These are phyloP conservation scores for Peniophora sp. DNA, from an alignment of 1,284 basidiomycete species.

Conservation along the genomic window DNA sequence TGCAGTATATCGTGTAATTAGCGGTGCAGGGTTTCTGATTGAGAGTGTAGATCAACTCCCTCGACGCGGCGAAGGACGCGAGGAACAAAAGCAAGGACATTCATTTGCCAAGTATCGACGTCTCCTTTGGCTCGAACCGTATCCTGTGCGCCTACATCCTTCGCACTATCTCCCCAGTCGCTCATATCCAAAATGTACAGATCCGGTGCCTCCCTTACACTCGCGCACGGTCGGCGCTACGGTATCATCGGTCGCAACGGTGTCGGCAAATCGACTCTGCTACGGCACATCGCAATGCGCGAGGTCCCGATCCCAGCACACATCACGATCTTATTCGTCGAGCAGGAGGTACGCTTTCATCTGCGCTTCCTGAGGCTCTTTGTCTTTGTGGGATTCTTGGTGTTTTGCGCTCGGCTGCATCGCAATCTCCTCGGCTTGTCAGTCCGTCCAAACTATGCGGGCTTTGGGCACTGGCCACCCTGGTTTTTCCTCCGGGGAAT, in stretches of 20 bases:
- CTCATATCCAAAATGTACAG: conserved; percentile 23
- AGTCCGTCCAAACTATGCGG: too few relatives aligned
- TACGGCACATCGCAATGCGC: conserved; percentile 92
- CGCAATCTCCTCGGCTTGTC: too few relatives aligned
- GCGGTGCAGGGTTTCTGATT: neutral
- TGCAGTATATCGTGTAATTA: neutral
- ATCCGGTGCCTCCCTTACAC: conserved; percentile 78
- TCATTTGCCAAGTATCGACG: conserved; percentile 92
- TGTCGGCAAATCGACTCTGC: conserved; percentile 97
- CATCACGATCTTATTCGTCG: conserved; percentile 96
- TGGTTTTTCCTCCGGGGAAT: too few relatives aligned
- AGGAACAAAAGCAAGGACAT: conserved; percentile 98
- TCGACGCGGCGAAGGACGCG: conserved; percentile 71
- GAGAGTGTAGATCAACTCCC: conserved; percentile 77
- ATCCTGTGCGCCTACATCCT: conserved; percentile 63
- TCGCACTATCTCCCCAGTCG: neutral
- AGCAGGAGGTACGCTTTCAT: conserved; percentile 86
- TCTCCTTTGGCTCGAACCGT: conserved; percentile 89
- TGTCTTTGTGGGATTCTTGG: too few relatives aligned
- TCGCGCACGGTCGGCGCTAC: conserved; percentile 85
- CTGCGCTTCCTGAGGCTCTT: conserved; percentile 2
- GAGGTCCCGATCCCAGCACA: conserved; percentile 91
- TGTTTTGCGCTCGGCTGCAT: too few relatives aligned
- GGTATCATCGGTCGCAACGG: conserved; percentile 82
- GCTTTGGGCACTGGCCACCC: too few relatives aligned